Evolutionary conservation across 2,329 filamentous ascomycete genomes (phyloP).

Genomic region (Aureobasidium sp.): DNA sequence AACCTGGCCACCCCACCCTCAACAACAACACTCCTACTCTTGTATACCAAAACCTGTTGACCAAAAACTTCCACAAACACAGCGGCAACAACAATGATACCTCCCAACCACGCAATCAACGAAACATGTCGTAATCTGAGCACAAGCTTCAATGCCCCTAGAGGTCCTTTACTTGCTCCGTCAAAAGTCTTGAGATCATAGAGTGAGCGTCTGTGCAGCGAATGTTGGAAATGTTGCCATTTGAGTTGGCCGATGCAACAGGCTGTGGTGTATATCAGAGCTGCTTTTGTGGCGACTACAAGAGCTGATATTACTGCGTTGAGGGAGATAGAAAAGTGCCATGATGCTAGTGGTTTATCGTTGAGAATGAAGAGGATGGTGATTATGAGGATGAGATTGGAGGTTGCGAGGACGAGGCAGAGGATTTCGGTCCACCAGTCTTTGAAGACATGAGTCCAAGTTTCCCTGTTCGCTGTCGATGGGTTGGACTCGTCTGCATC

Average conservation of each 20-base stretch:
- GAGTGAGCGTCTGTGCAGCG: neutral
- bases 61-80: neutral
- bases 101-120: neutral
- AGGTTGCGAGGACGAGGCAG: neutral
- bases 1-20: neutral
- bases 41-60: neutral
- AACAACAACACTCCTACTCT: neutral
- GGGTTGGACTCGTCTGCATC: too few relatives aligned
- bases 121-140: neutral
- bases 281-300: neutral
- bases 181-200: constrained; percentile 3
- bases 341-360: neutral
- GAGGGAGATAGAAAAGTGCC: neutral
- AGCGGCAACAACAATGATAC: neutral
- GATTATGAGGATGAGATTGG: neutral
- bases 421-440: neutral
- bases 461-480: too few relatives aligned
- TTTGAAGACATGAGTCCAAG: neutral
- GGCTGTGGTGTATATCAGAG: neutral
- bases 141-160: neutral
- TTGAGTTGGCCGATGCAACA: constrained; percentile 2
- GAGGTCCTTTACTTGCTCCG: neutral
- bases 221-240: constrained; percentile 5
- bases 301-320: neutral
- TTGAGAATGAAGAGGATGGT: neutral